Percentiles rank a stretch among this genome's conserved stretches.
Evolutionary conservation across 495 filamentous ascomycete species (phyloP).

Genomic region (Xylaria sp.): DNA sequence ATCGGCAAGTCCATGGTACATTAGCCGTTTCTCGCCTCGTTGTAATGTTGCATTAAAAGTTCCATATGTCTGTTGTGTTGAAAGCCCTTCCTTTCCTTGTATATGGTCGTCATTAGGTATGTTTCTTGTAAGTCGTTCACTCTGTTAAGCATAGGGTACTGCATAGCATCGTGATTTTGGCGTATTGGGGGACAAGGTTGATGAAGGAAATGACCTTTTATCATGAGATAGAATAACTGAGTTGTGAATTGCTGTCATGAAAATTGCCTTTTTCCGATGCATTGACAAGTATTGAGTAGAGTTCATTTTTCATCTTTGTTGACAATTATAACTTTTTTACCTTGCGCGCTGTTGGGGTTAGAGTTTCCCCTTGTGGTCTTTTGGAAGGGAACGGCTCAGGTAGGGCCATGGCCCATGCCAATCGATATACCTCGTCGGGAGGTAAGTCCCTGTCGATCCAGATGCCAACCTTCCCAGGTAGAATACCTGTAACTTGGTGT

Average conservation of each 20-base stretch:
- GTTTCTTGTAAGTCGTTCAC: background rate
- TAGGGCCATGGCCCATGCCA: constrained; percentile 20
- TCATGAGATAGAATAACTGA: constrained; percentile 17
- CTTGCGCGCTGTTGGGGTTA: background rate
- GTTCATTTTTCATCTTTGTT: background rate
- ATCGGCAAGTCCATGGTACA: constrained; percentile 77
- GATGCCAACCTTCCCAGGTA: constrained; percentile 15
- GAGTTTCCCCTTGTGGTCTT: background rate
- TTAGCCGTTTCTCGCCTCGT: constrained; percentile 21
- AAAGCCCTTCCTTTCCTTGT: constrained; percentile 8
- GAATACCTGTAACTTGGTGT: constrained; percentile 35
- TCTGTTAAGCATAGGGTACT: constrained; percentile 1
- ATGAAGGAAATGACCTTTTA: background rate
- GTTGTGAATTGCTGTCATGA: background rate
- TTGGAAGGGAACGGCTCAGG: constrained; percentile 16
- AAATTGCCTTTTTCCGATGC: background rate
- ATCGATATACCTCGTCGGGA: background rate
- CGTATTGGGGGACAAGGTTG: background rate
- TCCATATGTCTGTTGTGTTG: background rate
- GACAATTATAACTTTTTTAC: background rate
- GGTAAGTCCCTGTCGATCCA: constrained; percentile 12
- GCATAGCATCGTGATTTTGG: constrained; percentile 19
- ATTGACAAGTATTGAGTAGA: background rate
- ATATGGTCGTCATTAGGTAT: background rate
- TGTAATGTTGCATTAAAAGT: background rate